These are phyloP conservation scores for Chytriomyces hyalinus DNA, from an alignment of 192 early-diverging fungal species.

Conservation along the genomic window DNA sequence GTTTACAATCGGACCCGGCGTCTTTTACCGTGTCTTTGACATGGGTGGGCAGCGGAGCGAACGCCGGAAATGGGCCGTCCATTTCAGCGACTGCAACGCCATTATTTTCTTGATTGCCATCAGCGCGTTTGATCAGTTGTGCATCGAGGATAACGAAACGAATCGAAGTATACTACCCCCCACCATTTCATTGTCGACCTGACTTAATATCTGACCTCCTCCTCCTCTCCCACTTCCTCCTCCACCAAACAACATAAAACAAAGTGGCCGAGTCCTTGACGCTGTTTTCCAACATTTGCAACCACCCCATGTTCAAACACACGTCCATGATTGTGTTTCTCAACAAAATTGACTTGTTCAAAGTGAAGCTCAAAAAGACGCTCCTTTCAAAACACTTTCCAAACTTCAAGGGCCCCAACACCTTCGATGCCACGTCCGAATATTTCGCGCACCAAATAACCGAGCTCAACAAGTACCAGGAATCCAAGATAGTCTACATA, in stretches of 20 bases:
- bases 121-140: constrained; percentile 63
- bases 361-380: constrained; percentile 51
- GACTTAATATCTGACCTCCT: not conserved
- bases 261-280: constrained; percentile 49
- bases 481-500: constrained; percentile 58
- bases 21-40: constrained; percentile 60
- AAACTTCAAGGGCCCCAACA: constrained; percentile 56
- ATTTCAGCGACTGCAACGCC: constrained; percentile 65
- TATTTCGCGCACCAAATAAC: constrained; percentile 50
- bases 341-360: constrained; percentile 69
- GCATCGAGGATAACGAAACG: constrained; percentile 57
- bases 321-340: constrained; percentile 67
- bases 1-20: constrained; percentile 57
- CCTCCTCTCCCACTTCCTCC: not conserved
- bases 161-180: constrained; percentile 53
- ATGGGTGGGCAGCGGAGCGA: constrained; percentile 68
- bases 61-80: constrained; percentile 66
- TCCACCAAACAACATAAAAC: not conserved
- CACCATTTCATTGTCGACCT: not conserved
- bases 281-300: constrained; percentile 37
- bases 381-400: constrained; percentile 59
- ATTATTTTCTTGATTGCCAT: constrained; percentile 69
- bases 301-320: constrained; percentile 47
- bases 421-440: constrained; percentile 48
- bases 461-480: constrained; percentile 45